Evolutionary conservation across 164 flowering plant species (phyloP), one percentile per base, ranked within the genome.

Genomic region (Piper longum): DNA sequence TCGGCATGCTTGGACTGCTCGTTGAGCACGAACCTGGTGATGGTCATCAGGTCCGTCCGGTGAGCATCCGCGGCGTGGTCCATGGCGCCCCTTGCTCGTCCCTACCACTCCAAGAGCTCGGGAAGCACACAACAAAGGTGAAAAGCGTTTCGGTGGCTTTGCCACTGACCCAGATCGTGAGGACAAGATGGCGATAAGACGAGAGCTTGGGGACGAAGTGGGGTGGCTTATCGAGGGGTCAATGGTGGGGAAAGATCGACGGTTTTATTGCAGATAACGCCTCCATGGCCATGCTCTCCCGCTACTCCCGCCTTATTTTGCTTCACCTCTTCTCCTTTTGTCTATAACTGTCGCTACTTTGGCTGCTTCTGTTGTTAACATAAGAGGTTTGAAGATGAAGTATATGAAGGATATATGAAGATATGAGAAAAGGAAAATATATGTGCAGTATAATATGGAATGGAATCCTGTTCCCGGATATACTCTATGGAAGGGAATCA

Each of bases 1-100:
- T 90, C 99, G 0, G 95, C 87, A 65, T 85, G 59, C 76, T 88
- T 93, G 1, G 97, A 78, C 64, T 90, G 97, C 82, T 93, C 97
- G 65, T 90, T 93, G 73, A 93, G 71, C 70, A 87, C 97, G 67
- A 65, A 77, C 41, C 99, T 79, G 16, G 97, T 90, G 52, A 93
- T 88, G 41, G 99, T 93, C 96, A 90, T 90, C 86, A 93, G 75
- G 77, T 93, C 99, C 56, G 99, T 93, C 63, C 85, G 68, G 69
- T 78, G 66, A 4, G 91, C 95, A 16, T 90, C 96, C 36, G 95
- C 88, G n/a, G 78, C 89, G 75, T 90, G 97, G 79, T 93, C 99
- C 99, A 93, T 93, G 36, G 26, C 45, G 26, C 7, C 36, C 16
- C 16, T 9, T 7, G 26, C 19, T 40, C 6, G 44, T 36, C 3